Percentiles rank a stretch among this genome's conserved stretches.
These are phyloP conservation scores for Epicoccum sorghinum DNA, from an alignment of 2,329 filamentous ascomycete genomes.

Conservation along the genomic window DNA sequence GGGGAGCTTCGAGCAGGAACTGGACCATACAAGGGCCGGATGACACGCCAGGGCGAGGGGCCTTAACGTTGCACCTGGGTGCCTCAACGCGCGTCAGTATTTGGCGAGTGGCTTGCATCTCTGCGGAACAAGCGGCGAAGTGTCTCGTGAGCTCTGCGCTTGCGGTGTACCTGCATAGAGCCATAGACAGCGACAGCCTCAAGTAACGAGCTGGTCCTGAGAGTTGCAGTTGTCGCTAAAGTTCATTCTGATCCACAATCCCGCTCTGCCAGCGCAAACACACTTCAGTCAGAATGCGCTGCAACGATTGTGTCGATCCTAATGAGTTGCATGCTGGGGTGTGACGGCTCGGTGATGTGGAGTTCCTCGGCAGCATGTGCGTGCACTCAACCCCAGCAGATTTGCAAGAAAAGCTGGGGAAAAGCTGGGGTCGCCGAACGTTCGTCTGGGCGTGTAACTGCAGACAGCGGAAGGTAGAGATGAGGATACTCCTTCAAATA, in stretches of 20 bases:
- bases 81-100: background rate
- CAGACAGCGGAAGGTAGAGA: background rate
- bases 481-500: too few relatives aligned
- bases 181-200: background rate
- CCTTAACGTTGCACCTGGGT: conserved; percentile 19
- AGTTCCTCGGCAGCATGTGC: conserved; percentile 40
- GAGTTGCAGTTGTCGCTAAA: background rate
- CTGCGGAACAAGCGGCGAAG: background rate
- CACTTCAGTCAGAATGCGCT: background rate
- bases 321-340: conserved; percentile 9
- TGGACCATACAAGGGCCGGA: conserved; percentile 21
- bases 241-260: background rate
- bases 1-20: conserved; percentile 20
- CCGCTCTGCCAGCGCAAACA: background rate
- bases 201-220: background rate
- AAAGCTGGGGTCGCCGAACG: conserved; percentile 6
- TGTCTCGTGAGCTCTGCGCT: conserved; percentile 6
- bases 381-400: background rate
- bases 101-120: conserved; percentile 6
- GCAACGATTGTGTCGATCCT: conserved; percentile 16
- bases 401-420: conserved; percentile 7
- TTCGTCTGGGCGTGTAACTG: background rate
- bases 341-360: conserved; percentile 23
- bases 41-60: conserved; percentile 19
- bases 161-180: conserved; percentile 5